Evolutionary conservation across 1,139 yeast genomes (phyloP).

Genomic region (Zygosaccharomyces sapae): DNA sequence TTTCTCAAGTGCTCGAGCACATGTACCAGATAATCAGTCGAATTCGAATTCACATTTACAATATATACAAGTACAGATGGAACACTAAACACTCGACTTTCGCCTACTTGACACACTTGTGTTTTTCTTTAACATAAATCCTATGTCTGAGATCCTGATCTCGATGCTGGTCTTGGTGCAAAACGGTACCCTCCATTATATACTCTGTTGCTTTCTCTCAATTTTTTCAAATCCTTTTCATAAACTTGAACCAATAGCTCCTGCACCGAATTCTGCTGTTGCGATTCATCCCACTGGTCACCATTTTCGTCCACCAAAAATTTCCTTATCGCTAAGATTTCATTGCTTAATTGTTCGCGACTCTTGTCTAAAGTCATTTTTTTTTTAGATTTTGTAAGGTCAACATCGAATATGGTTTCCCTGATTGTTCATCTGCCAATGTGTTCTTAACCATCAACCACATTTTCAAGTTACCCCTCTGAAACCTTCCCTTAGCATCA

Average conservation of each 20-base stretch:
- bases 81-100: background rate
- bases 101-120: too few relatives aligned
- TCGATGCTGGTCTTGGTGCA: conserved; percentile 11
- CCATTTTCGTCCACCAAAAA: conserved; percentile 17
- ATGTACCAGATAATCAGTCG: conserved; percentile 4
- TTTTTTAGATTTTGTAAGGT: conserved; percentile 29
- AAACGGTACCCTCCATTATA: conserved; percentile 10
- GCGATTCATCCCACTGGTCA: conserved; percentile 18
- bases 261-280: conserved; percentile 14
- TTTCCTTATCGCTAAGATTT: conserved; percentile 23
- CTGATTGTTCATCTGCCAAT: conserved; percentile 23
- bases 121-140: too few relatives aligned
- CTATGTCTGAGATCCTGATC: background rate
- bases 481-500: conserved; percentile 18
- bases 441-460: conserved; percentile 33
- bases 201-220: background rate
- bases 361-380: conserved; percentile 22
- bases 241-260: conserved; percentile 17
- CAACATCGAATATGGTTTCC: conserved; percentile 15
- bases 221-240: conserved; percentile 1
- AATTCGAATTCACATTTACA: background rate
- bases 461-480: conserved; percentile 33
- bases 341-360: conserved; percentile 19
- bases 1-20: conserved; percentile 5
- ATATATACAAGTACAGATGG: background rate